Base-by-base conservation (phyloP, 306 rosid genomes). In the Gastrolobium bilobum region DNA sequence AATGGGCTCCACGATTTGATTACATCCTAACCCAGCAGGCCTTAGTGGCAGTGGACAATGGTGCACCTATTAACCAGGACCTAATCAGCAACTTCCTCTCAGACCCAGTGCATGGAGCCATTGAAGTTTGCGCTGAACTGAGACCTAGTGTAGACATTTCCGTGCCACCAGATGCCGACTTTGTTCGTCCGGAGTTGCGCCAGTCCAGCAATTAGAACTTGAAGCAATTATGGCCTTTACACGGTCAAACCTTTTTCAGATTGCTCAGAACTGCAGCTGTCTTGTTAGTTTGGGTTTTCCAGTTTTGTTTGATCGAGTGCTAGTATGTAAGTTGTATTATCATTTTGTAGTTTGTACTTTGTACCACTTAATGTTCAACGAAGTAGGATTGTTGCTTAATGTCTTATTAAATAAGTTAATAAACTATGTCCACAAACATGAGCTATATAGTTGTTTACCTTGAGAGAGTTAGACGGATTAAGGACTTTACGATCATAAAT, bases 1-100 rank as follows among this genome's bases (percentile, higher is more conserved):
- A 95, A 84, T 95, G 99, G 99, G 98, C 99, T 56, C 97, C 99
- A 5, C 85, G 99, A 37, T 95, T 93, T 3, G 99, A 95, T 74
- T 95, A 93, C 86, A 74, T 89, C 73, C 87, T 95, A 29, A 89
- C 93, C 68, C 99, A 95, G 83, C 99, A 95, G 81, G 98, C 99
- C 47, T 76, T 95, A 89, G 98, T 95, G 71, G 92, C 98, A 15
- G 89, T 93, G 14, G 98, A 95, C 91, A 89, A 80, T 6, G 90
- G 85, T 7, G 15, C 88, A 13, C 89, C 96, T 39, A 64, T 91
- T 63, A 95, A 93, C 86, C 87, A 9, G 81, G 98, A 93, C 84
- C 87, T 95, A 34, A 85, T 95, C 87, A 91, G 99, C 86, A 95
- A 95, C 89, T 93, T 95, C 92, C 53, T 90, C 43, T 95, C 97